Evolutionary conservation across 352 stramenopile species (phyloP).

Genomic region (Poterioochromonas sp.): DNA sequence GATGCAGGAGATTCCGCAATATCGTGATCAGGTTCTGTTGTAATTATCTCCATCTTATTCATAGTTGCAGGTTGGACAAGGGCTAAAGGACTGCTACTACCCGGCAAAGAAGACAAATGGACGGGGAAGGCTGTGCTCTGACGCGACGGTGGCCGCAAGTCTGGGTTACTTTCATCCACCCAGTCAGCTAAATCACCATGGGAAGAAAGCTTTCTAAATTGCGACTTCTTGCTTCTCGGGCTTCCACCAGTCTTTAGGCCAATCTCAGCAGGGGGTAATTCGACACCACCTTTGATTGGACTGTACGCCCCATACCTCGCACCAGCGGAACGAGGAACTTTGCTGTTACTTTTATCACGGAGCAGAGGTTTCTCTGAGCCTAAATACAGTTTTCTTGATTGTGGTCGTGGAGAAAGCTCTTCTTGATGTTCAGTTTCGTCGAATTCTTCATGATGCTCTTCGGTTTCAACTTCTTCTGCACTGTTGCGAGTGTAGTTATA

Average conservation of each 20-base stretch:
- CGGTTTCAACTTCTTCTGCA: too few species aligned
- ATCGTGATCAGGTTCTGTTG: too few species aligned
- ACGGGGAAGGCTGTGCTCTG: slow-evolving; percentile 3
- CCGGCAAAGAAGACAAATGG: not conserved
- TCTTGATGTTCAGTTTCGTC: too few species aligned
- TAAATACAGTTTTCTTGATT: slow-evolving; percentile 17
- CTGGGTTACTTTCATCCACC: not conserved
- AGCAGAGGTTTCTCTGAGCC: not conserved
- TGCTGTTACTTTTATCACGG: not conserved
- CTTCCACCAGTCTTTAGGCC: not conserved
- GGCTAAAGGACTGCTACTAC: too few species aligned
- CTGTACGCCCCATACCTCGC: not conserved
- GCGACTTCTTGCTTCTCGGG: not conserved
- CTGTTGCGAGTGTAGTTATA: too few species aligned
- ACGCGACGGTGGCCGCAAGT: not conserved
- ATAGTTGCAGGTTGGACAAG: too few species aligned
- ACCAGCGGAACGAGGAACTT: not conserved
- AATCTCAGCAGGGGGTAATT: not conserved
- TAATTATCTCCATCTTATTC: too few species aligned
- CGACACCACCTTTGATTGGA: not conserved
- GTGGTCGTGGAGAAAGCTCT: not conserved
- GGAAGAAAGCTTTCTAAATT: too few species aligned
- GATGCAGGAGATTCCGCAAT: too few species aligned
- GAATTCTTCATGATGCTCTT: too few species aligned
- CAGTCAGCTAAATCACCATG: not conserved